Base-by-base conservation (phyloP, 2,329 filamentous ascomycete genomes). In the Juglanconis sp. region DNA sequence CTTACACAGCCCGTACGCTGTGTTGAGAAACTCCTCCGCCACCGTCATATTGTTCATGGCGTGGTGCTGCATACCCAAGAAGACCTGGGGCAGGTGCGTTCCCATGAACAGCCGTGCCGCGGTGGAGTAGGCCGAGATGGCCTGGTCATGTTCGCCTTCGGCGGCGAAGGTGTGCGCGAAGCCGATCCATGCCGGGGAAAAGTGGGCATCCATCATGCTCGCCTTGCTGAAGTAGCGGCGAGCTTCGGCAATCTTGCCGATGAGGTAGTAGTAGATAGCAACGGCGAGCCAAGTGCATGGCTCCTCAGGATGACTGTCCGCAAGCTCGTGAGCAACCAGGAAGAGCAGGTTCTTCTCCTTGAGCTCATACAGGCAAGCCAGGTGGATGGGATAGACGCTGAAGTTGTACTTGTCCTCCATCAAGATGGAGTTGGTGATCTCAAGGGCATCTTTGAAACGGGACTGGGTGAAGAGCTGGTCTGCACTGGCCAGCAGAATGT, bases 121-220 rank as follows among this genome's bases (percentile, higher is more conserved):
- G 1, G 95, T 99, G 35, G 91, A 96, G 76, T 99, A 99, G 0
- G 96, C 95, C 8, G 93, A 96, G 64, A 99, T 97, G 52, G 95
- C 95, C 76, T 99, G 95, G 72, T 99, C 95, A 73, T 98, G 93
- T 74, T 99, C 95, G 56, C 95, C 95, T 73, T 99, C 95, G 10
- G 92, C 93, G 1, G 95, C 95, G 72, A 99, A 99, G 0, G 95
- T 99, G 73, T 99, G 96, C 1, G 95, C 95, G 71, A 99, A 99
- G 1, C 96, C 95, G 65, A 99, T 98, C 95, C 95, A 99, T 3
- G 95, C 95, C 1, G 95, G 91, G 0, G 94, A 94, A 68, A 96
- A 99, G 76, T 98, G 94, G 6, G 94, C 91, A 70, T 99, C 93
- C 88, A 99, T 94, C 80, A 98, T 90, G 65, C 91, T 96, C 4